Conservation (phyloP, 2,329 filamentous ascomycete genomes). For the Fusarium pseudograminearum region DNA sequence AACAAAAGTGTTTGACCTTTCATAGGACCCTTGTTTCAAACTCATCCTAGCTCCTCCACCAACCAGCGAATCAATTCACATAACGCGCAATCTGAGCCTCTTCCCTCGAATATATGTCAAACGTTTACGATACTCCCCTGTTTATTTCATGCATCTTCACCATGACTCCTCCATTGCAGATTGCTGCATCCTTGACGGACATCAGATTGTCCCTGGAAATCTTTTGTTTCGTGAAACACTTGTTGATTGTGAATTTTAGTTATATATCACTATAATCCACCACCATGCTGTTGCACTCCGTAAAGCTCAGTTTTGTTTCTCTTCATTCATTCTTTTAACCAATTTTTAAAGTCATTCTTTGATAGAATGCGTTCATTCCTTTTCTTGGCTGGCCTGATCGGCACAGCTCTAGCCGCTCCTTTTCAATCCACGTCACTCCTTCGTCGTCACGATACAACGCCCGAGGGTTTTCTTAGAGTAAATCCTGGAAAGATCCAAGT, state of each 20-base stretch:
- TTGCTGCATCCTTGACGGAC: background rate
- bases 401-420: slow-evolving; percentile 35
- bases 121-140: slow-evolving; percentile 16
- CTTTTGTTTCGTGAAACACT: background rate
- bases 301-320: background rate
- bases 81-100: slow-evolving; percentile 23
- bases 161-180: background rate
- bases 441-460: slow-evolving; percentile 24
- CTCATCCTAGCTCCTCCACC: slow-evolving; percentile 10
- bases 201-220: background rate
- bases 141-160: slow-evolving; percentile 24
- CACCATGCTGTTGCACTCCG: background rate
- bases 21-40: slow-evolving; percentile 29
- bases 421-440: slow-evolving; percentile 14
- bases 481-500: slow-evolving; percentile 54
- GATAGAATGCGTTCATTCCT: slow-evolving; percentile 44
- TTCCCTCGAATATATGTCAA: slow-evolving; percentile 38
- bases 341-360: slow-evolving; percentile 20
- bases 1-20: slow-evolving; percentile 4
- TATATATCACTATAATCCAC: slow-evolving; percentile 24
- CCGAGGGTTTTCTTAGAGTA: slow-evolving; percentile 49
- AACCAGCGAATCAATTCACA: slow-evolving; percentile 17
- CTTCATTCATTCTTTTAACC: slow-evolving; percentile 17
- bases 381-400: slow-evolving; percentile 39
- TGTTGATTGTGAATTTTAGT: background rate